phyloP scores from a whole-genome alignment of 73 alveolate genomes.

The Paraurostyla sp. region DNA sequence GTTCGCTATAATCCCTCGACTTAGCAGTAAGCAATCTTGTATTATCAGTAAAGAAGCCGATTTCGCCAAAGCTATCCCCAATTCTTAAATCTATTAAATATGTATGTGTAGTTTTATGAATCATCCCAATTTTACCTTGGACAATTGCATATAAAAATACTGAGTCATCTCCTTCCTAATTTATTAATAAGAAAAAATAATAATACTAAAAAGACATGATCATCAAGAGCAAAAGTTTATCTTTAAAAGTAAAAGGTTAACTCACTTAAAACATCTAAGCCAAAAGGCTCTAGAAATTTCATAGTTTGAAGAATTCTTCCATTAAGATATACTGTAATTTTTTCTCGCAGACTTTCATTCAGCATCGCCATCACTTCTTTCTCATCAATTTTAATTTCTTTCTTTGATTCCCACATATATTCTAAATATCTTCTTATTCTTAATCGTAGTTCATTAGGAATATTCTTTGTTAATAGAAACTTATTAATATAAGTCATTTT shows the following conservation, averaged over 20 bases:
- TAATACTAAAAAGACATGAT: not conserved
- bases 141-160: not conserved
- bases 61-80: slow-evolving; percentile 20
- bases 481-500: slow-evolving; percentile 65
- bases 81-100: not conserved
- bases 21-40: not conserved
- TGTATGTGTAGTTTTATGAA: slow-evolving; percentile 17
- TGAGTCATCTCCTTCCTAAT: slow-evolving; percentile 41
- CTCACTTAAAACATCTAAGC: slow-evolving; percentile 66
- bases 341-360: slow-evolving; percentile 76
- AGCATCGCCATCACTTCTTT: slow-evolving; percentile 81
- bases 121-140: slow-evolving; percentile 11
- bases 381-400: slow-evolving; percentile 85
- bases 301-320: slow-evolving; percentile 77
- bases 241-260: slow-evolving; percentile 72
- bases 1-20: slow-evolving; percentile 8
- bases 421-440: slow-evolving; percentile 75
- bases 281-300: slow-evolving; percentile 74
- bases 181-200: not conserved
- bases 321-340: slow-evolving; percentile 75
- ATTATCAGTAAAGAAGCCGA: slow-evolving; percentile 27
- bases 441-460: slow-evolving; percentile 72
- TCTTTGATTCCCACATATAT: slow-evolving; percentile 82
- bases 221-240: slow-evolving; percentile 65
- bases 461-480: slow-evolving; percentile 65